These are phyloP conservation scores for Oenanthe javanica DNA, from an alignment of 140 eudicot species.

Conservation along the genomic window DNA sequence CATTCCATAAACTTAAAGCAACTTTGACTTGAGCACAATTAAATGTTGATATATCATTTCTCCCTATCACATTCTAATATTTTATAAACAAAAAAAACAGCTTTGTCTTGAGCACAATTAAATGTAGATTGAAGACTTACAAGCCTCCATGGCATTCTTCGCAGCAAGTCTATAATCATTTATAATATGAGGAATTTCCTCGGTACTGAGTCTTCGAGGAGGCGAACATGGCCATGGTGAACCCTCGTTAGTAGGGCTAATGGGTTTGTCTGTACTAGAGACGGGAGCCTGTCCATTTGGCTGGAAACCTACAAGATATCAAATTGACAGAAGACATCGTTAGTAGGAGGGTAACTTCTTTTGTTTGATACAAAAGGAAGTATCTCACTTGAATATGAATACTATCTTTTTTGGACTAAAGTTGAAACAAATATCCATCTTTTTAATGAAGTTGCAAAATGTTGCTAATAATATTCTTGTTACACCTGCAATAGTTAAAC, in stretches of 20 bases:
- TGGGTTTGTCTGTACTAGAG: conserved; percentile 20
- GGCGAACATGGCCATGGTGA: background rate
- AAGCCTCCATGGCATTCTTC: background rate
- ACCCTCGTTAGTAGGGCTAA: conserved; percentile 18
- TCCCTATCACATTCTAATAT: background rate
- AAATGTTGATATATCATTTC: background rate
- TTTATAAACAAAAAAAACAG: background rate
- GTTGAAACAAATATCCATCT: background rate
- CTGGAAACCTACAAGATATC: background rate
- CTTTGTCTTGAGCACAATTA: background rate
- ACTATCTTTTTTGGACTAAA: no score
- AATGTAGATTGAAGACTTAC: background rate
- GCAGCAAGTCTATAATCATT: conserved; percentile 11
- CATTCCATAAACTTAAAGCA: no score
- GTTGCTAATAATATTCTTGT: background rate
- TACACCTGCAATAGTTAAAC: background rate
- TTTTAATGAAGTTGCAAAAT: no score
- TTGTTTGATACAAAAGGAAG: background rate
- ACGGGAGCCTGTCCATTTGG: conserved; percentile 35
- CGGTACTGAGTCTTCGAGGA: conserved; percentile 1
- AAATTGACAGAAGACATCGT: background rate
- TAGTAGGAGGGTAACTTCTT: background rate
- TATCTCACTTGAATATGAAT: no score
- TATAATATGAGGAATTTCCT: background rate
- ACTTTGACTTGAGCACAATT: no score